These are phyloP conservation scores for Alternaria rosae DNA, from an alignment of 2,329 filamentous ascomycete species.

Conservation along the genomic window DNA sequence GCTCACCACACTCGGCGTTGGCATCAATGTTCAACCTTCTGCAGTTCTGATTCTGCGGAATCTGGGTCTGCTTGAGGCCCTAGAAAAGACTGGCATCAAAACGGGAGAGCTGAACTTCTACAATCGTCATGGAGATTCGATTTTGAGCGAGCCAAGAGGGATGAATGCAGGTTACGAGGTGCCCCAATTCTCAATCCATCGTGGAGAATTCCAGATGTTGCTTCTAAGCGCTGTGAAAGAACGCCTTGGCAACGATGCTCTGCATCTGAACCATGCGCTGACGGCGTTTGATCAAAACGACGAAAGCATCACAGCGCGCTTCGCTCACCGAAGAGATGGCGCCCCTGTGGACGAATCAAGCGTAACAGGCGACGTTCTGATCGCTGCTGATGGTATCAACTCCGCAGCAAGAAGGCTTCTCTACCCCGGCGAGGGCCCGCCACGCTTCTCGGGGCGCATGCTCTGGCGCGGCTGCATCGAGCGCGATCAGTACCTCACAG, in stretches of 20 bases:
- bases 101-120: slow-evolving; percentile 57
- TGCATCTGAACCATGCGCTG: slow-evolving; percentile 53
- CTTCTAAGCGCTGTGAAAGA: slow-evolving; percentile 54
- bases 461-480: slow-evolving; percentile 57
- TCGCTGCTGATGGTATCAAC: slow-evolving; percentile 58
- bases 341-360: slow-evolving; percentile 37
- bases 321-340: slow-evolving; percentile 40
- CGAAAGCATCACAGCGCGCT: slow-evolving; percentile 49
- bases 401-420: slow-evolving; percentile 52
- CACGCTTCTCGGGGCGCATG: slow-evolving; percentile 56
- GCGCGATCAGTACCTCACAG: slow-evolving; percentile 52
- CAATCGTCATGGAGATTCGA: slow-evolving; percentile 54
- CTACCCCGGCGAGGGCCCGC: slow-evolving; percentile 55
- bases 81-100: slow-evolving; percentile 52
- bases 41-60: slow-evolving; percentile 56
- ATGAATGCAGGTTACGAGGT: slow-evolving; percentile 53
- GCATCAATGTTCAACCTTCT: slow-evolving; percentile 58
- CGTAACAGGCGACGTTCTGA: slow-evolving; percentile 46
- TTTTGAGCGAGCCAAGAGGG: slow-evolving; percentile 54
- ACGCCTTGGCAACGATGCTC: slow-evolving; percentile 48
- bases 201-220: slow-evolving; percentile 57
- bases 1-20: slow-evolving; percentile 55
- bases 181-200: slow-evolving; percentile 56
- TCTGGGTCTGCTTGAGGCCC: slow-evolving; percentile 51
- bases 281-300: slow-evolving; percentile 48